Evolutionary conservation across 768 basidiomycete species (phyloP).

Genomic region (Rhodocollybia butyracea): DNA sequence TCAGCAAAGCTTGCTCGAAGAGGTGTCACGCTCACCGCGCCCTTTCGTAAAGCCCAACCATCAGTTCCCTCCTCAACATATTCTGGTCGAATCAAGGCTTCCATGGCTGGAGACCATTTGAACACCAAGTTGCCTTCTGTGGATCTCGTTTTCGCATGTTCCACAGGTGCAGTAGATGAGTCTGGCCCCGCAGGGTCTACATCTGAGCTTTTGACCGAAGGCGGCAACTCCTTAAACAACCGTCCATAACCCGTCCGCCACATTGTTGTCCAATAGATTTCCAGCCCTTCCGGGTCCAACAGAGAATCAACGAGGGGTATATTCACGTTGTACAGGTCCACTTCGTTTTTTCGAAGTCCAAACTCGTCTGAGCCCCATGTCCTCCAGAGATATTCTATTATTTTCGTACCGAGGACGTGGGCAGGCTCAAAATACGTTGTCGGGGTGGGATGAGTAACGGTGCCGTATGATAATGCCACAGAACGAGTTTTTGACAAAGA

Average conservation of each 20-base stretch:
- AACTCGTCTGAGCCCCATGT: slow-evolving; percentile 78
- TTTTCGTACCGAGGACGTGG: slow-evolving; percentile 59
- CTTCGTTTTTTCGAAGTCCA: slow-evolving; percentile 57
- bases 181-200: slow-evolving; percentile 43
- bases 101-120: slow-evolving; percentile 70
- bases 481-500: slow-evolving; percentile 68
- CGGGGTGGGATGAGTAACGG: slow-evolving; percentile 68
- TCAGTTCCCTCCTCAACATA: slow-evolving; percentile 56
- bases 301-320: slow-evolving; percentile 76
- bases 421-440: slow-evolving; percentile 62
- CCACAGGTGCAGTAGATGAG: slow-evolving; percentile 24
- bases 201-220: slow-evolving; percentile 15
- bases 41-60: slow-evolving; percentile 73
- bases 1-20: slow-evolving; percentile 75
- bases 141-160: slow-evolving; percentile 7
- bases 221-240: slow-evolving; percentile 59
- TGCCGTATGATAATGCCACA: slow-evolving; percentile 89
- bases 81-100: slow-evolving; percentile 60
- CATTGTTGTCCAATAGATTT: slow-evolving; percentile 76
- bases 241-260: slow-evolving; percentile 85
- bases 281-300: slow-evolving; percentile 55
- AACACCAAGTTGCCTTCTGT: slow-evolving; percentile 51
- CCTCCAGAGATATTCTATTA: slow-evolving; percentile 73
- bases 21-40: slow-evolving; percentile 75
- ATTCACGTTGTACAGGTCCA: slow-evolving; percentile 86